Evolutionary conservation across 1,139 yeast species (phyloP).

Genomic region (Blastobotrys arbuscula): DNA sequence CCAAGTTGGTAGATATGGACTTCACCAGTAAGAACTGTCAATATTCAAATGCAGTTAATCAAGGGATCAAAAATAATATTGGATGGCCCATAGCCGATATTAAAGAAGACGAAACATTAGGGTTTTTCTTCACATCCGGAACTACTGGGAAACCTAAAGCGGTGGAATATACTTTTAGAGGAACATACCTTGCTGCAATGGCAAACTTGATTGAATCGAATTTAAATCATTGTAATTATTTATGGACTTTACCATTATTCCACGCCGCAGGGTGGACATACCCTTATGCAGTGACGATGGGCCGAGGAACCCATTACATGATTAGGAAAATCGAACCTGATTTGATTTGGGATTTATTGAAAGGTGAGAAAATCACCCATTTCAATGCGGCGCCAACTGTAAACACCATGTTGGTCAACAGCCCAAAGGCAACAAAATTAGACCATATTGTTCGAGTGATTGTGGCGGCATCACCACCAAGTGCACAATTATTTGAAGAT

Average conservation of each 20-base stretch:
- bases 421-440: conserved; percentile 29
- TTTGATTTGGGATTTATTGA: conserved; percentile 34
- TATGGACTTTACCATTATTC: conserved; percentile 39
- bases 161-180: conserved; percentile 54
- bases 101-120: conserved; percentile 31
- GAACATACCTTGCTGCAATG: conserved; percentile 33
- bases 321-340: conserved; percentile 35
- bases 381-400: conserved; percentile 39
- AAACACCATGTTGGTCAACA: conserved; percentile 34
- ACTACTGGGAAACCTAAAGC: conserved; percentile 79
- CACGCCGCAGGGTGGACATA: conserved; percentile 40
- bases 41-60: conserved; percentile 26
- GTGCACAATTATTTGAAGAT: conserved; percentile 33
- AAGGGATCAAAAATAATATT: conserved; percentile 21
- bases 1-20: conserved; percentile 28
- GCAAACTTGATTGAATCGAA: conserved; percentile 34
- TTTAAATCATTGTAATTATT: conserved; percentile 34
- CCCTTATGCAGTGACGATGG: conserved; percentile 38
- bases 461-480: conserved; percentile 39
- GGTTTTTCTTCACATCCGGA: conserved; percentile 58
- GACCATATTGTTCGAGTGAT: conserved; percentile 32
- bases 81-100: conserved; percentile 27
- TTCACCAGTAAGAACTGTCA: conserved; percentile 22
- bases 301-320: conserved; percentile 36
- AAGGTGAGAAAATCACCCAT: conserved; percentile 33